These are phyloP conservation scores for Colletotrichum lindemuthianum DNA, from an alignment of 2,329 filamentous ascomycete genomes.

Conservation along the genomic window DNA sequence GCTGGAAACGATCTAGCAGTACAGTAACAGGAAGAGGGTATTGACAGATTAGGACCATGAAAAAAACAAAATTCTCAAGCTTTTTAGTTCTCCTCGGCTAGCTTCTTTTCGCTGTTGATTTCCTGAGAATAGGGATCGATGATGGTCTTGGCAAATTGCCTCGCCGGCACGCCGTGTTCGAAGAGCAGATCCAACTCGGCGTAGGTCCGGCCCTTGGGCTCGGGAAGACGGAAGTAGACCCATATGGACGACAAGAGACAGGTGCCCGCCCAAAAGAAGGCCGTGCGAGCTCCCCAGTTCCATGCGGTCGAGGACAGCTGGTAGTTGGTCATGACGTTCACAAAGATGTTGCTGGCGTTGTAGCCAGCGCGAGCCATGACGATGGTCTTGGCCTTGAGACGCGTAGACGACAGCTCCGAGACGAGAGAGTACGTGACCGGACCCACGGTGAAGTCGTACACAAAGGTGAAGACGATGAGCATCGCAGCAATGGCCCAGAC, in stretches of 20 bases:
- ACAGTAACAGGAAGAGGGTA: conserved; percentile 10
- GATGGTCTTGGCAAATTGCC: conserved; percentile 51
- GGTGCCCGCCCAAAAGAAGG: conserved; percentile 58
- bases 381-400: conserved; percentile 65
- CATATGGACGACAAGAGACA: conserved; percentile 60
- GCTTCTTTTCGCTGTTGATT: conserved; percentile 28
- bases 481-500: conserved; percentile 57
- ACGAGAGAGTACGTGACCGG: conserved; percentile 63
- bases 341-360: conserved; percentile 61
- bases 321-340: conserved; percentile 60
- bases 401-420: conserved; percentile 63
- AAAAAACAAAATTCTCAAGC: neutral
- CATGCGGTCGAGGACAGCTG: conserved; percentile 57
- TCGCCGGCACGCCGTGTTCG: conserved; percentile 49
- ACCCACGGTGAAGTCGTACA: conserved; percentile 65
- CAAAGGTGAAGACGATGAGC: conserved; percentile 62
- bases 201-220: conserved; percentile 61
- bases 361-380: conserved; percentile 60
- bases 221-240: conserved; percentile 62
- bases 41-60: neutral
- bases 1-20: conserved; percentile 22
- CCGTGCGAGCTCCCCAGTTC: conserved; percentile 60
- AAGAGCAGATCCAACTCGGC: conserved; percentile 56
- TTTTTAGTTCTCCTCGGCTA: conserved; percentile 21
- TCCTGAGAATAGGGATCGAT: conserved; percentile 48